Base-by-base conservation (phyloP, 371 early-diverging fungal species). In the Phascolomyces articulosus region DNA sequence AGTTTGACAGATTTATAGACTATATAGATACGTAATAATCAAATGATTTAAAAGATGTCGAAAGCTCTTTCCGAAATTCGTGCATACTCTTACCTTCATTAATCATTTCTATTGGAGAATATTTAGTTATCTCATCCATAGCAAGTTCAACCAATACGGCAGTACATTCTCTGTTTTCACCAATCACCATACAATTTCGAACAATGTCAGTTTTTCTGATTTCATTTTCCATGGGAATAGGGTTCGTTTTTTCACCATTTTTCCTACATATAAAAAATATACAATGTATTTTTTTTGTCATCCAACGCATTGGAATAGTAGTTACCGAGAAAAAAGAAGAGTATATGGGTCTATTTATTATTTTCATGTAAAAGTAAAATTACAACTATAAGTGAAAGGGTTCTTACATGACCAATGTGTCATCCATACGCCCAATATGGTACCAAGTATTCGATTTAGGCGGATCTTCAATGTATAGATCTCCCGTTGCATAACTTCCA, bases 201-300 rank as follows among this genome's bases (percentile, higher is more conserved):
- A 79, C 59, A 27, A 74, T 20, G 8, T 55, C 62, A 8, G n/a
- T 44, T 16, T 51, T 58, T 3, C 63, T 64, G 18, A 79, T 69
- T 1, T 51, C 57, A 0, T n/a, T 51, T 57, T 79, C 79, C 64
- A 80, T 75, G 2, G 75, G 73, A 11, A 72, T 6, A 15, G 80
- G 78, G 24, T 75, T 77, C 0, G 75, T 73, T 58, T 80, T 80
- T 65, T 80, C 78, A 1, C 78, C 80, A 40, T 77, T 80, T 49
- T 67, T 54, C 64, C 69, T 68, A 51, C 40, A 48, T 4, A 10
- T n/a, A n/a, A n/a, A n/a, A n/a, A 9, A 1, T 13, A 9, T 26
- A 4, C n/a, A n/a, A n/a, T n/a, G n/a, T n/a, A n/a, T n/a, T n/a
- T n/a, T n/a, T n/a, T n/a, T n/a, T n/a, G n/a, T n/a, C n/a, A n/a